Percentiles rank a stretch among this genome's conserved stretches.
Evolutionary conservation across 106 monocot species (phyloP).

Genomic region (Platanthera guangdongensis): DNA sequence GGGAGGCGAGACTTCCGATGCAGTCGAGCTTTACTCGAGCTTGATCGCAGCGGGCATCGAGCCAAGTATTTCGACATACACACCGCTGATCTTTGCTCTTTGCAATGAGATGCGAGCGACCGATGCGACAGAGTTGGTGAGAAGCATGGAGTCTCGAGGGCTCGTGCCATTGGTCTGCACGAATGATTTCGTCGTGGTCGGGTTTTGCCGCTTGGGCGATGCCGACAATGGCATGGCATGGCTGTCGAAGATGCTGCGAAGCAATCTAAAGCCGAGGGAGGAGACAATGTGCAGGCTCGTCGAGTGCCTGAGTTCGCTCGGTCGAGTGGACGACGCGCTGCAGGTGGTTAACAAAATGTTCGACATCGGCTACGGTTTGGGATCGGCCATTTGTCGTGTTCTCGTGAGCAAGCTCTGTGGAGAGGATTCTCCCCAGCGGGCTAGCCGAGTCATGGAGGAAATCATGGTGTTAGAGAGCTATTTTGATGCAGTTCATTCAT

Average conservation of each 20-base stretch:
- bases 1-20: constrained; percentile 21
- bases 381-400: constrained; percentile 17
- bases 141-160: constrained; percentile 29
- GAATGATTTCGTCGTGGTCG: constrained; percentile 37
- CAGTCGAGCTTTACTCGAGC: constrained; percentile 19
- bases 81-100: constrained; percentile 30
- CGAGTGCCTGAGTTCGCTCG: constrained; percentile 20
- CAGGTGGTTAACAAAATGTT: constrained; percentile 35
- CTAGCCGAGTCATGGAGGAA: background rate
- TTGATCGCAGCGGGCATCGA: constrained; percentile 21
- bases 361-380: constrained; percentile 33
- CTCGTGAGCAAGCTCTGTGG: constrained; percentile 38
- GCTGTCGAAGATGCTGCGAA: constrained; percentile 36
- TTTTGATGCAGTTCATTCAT: background rate
- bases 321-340: constrained; percentile 30
- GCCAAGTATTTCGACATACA: constrained; percentile 42
- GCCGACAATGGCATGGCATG: constrained; percentile 37
- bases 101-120: constrained; percentile 30
- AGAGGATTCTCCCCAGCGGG: background rate
- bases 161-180: constrained; percentile 34
- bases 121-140: constrained; percentile 33
- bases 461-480: background rate
- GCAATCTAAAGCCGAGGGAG: constrained; percentile 26
- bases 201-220: constrained; percentile 33
- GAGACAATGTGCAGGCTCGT: constrained; percentile 30